Evolutionary conservation across 495 filamentous ascomycete species (phyloP).

Genomic region (Penicillium samsonianum): DNA sequence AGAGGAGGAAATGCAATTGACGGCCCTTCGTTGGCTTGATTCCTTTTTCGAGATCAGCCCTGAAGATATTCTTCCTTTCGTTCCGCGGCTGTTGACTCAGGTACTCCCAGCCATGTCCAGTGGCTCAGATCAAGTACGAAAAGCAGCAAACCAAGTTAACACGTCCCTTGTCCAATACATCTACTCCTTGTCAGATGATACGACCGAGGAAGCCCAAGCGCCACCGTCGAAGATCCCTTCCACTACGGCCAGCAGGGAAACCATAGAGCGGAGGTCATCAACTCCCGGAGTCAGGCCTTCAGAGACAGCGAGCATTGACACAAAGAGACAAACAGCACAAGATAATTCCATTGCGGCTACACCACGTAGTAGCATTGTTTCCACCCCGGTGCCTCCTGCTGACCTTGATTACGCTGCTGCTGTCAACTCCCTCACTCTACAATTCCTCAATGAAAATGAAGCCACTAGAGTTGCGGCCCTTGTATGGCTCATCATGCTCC

Average conservation of each 20-base stretch:
- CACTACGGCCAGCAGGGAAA: conserved; percentile 50
- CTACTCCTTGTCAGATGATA: conserved; percentile 82
- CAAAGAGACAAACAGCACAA: conserved; percentile 36
- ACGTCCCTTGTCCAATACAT: conserved; percentile 88
- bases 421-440: conserved; percentile 89
- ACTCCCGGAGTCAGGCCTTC: conserved; percentile 46
- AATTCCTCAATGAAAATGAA: conserved; percentile 96
- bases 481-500: conserved; percentile 96
- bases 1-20: conserved; percentile 89
- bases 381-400: conserved; percentile 47
- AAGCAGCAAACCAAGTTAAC: conserved; percentile 87
- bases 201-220: conserved; percentile 42
- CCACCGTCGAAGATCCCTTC: conserved; percentile 38
- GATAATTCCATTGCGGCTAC: conserved; percentile 49
- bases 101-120: conserved; percentile 94
- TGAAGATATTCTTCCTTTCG: conserved; percentile 95
- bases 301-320: conserved; percentile 35
- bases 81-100: conserved; percentile 85
- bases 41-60: conserved; percentile 96
- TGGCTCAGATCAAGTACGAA: conserved; percentile 81
- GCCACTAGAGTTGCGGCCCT: conserved; percentile 90
- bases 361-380: conserved; percentile 44
- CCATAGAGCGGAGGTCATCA: conserved; percentile 56
- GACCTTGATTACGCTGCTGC: conserved; percentile 96
- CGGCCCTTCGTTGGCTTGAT: conserved; percentile 92